Evolutionary conservation across 352 stramenopile genomes (phyloP).

Genomic region (Phytophthora cajani): DNA sequence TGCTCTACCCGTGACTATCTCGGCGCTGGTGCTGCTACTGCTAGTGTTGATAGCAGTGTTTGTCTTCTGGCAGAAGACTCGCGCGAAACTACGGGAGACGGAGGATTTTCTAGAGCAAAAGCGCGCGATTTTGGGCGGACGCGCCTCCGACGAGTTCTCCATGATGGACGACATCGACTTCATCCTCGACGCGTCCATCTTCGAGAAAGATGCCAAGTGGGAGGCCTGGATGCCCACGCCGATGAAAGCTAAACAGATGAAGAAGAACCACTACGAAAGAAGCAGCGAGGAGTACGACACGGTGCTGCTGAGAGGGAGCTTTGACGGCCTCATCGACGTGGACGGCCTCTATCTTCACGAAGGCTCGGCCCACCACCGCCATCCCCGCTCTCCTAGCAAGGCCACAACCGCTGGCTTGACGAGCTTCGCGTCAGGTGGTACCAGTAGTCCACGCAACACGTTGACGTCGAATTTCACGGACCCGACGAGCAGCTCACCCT

Average conservation of each 20-base stretch:
- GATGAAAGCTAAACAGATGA: slow-evolving; percentile 12
- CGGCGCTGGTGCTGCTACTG: slow-evolving; percentile 23
- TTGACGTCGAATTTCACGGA: slow-evolving; percentile 16
- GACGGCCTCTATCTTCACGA: slow-evolving; percentile 19
- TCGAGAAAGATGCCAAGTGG: slow-evolving; percentile 20
- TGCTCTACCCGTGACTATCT: slow-evolving; percentile 24
- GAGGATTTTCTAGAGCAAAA: slow-evolving; percentile 21
- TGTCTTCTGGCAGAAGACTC: slow-evolving; percentile 22
- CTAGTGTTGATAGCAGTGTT: slow-evolving; percentile 15
- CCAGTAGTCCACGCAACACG: slow-evolving; percentile 28
- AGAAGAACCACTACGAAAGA: not conserved
- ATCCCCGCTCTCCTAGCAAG: slow-evolving; percentile 23
- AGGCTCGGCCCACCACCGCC: slow-evolving; percentile 8
- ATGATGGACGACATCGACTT: slow-evolving; percentile 41
- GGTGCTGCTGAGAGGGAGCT: slow-evolving; percentile 12
- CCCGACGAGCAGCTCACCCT: not conserved
- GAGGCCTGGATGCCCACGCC: slow-evolving; percentile 14
- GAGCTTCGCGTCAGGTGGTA: slow-evolving; percentile 22
- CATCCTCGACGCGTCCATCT: slow-evolving; percentile 29
- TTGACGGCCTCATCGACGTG: slow-evolving; percentile 13
- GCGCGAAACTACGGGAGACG: slow-evolving; percentile 16
- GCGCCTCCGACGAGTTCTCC: slow-evolving; percentile 27
- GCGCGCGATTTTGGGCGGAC: slow-evolving; percentile 27
- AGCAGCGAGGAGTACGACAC: slow-evolving; percentile 20
- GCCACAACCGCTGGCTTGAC: slow-evolving; percentile 31